Percentiles rank a stretch among this genome's conserved stretches.
These are phyloP conservation scores for Claviceps sorghi DNA, from an alignment of 2,329 filamentous ascomycete species.

Conservation along the genomic window DNA sequence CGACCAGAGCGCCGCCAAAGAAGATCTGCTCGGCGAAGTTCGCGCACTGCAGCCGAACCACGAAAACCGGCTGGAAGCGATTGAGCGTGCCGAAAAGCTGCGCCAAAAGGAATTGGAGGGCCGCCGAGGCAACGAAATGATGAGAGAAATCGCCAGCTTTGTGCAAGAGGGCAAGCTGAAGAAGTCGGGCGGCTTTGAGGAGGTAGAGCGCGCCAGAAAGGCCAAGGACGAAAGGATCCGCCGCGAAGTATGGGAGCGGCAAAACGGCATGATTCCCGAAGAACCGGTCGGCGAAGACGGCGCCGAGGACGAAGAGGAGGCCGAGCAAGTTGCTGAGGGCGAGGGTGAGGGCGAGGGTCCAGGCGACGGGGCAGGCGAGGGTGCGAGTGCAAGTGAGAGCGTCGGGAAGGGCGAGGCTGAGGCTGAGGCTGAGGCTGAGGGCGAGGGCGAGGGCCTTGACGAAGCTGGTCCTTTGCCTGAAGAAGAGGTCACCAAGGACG, in stretches of 20 bases:
- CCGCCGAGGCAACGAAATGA: conserved; percentile 60
- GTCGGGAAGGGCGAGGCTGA: background rate
- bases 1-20: conserved; percentile 74
- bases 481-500: background rate
- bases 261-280: conserved; percentile 41
- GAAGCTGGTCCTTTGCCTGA: conserved; percentile 2
- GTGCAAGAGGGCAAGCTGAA: conserved; percentile 85
- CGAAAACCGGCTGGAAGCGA: conserved; percentile 81
- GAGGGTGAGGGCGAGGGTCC: conserved; percentile 17
- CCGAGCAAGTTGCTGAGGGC: conserved; percentile 4
- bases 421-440: background rate
- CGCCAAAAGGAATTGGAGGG: conserved; percentile 76
- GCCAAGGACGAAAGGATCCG: conserved; percentile 77
- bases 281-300: conserved; percentile 24
- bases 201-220: conserved; percentile 72
- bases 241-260: conserved; percentile 59
- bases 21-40: conserved; percentile 83
- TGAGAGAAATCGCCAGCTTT: conserved; percentile 71
- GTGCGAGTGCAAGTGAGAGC: background rate
- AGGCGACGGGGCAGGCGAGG: conserved; percentile 22
- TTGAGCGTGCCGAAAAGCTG: conserved; percentile 88
- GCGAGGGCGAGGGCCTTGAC: conserved; percentile 7
- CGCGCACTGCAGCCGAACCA: conserved; percentile 89
- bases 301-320: conserved; percentile 11
- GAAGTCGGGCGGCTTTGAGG: conserved; percentile 90